Evolutionary conservation across 2,329 filamentous ascomycete species (phyloP), one percentile per base, ranked within the genome.

Genomic region (Fusarium napiforme): DNA sequence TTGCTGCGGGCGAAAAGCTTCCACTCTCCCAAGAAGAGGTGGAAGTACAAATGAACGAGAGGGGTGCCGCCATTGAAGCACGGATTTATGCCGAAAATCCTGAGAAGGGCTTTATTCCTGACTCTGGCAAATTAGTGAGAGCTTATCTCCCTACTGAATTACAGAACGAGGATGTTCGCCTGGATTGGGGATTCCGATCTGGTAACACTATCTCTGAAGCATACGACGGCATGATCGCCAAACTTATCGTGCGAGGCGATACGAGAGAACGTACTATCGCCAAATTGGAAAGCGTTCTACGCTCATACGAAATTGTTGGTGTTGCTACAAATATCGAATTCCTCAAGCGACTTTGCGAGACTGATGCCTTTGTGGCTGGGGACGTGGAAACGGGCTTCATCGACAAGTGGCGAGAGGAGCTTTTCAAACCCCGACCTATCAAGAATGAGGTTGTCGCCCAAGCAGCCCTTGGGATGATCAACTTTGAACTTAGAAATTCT

Each of bases 141-240:
- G 89, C 98, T 16, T 88, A 90, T 39, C 95, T 93, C 4, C 95
- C 96, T 0, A 82, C 39, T 81, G 85, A 55, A 84, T 88, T 10
- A 88, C 90, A 75, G 32, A 75, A 59, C 42, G 87, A 92, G 2
- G 93, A 95, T 72, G 89, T 98, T 37, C 91, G 96, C 45, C 95
- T 99, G 73, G 96, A 99, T 79, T 95, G 95, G 50, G 96, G 96
- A 4, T 98, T 98, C 81, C 90, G 95, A 34, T 88, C 95, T 75
- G 96, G 96, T 32, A 96, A 97, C 80, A 94, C 94, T 71, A 93
- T 99, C 6, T 97, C 95, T 0, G 94, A 96, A 66, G 93, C 96
- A 61, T 99, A 99, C 82, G 96, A 99, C 77, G 96, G 96, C 34
- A 99, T 99, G 96, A 97, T 99, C 75, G 94, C 96, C 49, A 99